A percentile compares a stretch with the other conserved stretches of the same genome.
phyloP scores from a whole-genome alignment of 306 rosid species.

The Carpinus fangiana region DNA sequence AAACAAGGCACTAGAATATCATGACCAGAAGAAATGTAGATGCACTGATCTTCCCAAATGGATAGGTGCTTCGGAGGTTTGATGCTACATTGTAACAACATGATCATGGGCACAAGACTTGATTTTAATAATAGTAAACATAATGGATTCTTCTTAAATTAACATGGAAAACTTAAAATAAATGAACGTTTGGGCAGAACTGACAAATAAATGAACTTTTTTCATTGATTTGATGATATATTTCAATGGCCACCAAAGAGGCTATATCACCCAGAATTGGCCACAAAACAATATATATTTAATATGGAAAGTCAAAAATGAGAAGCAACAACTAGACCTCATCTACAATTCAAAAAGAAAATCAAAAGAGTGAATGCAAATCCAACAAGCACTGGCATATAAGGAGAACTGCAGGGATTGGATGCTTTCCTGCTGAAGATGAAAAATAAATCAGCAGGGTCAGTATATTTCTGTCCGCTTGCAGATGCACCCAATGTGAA shows the following conservation, averaged over 20 bases:
- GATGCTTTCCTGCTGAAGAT: conserved; percentile 4
- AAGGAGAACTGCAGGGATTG: conserved; percentile 8
- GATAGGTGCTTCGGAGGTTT: not conserved
- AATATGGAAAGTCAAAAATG: conserved; percentile 9
- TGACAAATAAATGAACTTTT: not conserved
- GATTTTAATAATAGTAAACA: not conserved
- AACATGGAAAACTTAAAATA: not conserved
- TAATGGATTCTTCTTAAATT: not conserved
- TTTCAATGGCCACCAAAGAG: not conserved
- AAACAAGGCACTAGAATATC: not conserved
- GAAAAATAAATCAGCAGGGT: not conserved
- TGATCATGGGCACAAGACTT: not conserved
- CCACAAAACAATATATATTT: conserved; percentile 6
- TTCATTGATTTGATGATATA: conserved; percentile 3
- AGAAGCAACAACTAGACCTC: conserved; percentile 10
- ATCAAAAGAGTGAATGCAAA: not conserved
- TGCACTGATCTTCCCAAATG: not conserved
- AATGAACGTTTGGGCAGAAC: not conserved
- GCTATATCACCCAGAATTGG: not conserved
- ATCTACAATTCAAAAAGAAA: not conserved
- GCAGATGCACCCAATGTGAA: not conserved
- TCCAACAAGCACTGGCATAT: conserved; percentile 3
- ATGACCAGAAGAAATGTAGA: not conserved
- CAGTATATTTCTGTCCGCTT: not conserved
- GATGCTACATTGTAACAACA: not conserved